A percentile compares a stretch with the other conserved stretches of the same genome.
Conservation (phyloP, 257 asterid genomes). For the Craterostigma plantagineum region DNA sequence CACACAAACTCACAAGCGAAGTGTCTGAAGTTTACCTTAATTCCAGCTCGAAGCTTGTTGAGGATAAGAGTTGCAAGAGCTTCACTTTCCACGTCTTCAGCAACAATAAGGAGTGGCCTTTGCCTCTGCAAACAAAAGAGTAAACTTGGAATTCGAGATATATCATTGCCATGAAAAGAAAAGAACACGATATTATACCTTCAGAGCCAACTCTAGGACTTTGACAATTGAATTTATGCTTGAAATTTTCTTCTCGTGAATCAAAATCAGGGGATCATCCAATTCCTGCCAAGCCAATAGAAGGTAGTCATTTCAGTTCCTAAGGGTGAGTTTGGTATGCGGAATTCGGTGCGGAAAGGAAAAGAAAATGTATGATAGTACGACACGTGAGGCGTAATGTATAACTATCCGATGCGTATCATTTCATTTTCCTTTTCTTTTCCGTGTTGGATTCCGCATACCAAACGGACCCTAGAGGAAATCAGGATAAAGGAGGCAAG, state of each 20-base stretch:
- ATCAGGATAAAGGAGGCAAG: no score
- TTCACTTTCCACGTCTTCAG: slow-evolving; percentile 93
- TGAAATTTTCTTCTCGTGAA: slow-evolving; percentile 82
- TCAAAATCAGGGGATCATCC: slow-evolving; percentile 77
- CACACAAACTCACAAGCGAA: no score
- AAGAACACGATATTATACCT: slow-evolving; percentile 19
- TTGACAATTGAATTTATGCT: slow-evolving; percentile 60
- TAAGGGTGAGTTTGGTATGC: no score
- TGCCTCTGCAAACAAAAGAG: slow-evolving; percentile 32
- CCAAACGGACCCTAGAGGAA: no score
- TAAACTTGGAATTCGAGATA: neutral
- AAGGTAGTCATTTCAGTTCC: neutral
- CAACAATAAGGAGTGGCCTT: slow-evolving; percentile 62
- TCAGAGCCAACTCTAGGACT: slow-evolving; percentile 71
- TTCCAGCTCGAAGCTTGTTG: slow-evolving; percentile 91
- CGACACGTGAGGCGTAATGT: no score
- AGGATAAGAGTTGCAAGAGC: slow-evolving; percentile 93
- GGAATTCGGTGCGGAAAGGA: no score
- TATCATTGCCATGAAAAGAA: neutral
- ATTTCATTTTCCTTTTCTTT: no score
- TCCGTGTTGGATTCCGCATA: no score
- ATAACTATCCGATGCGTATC: no score
- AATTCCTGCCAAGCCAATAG: slow-evolving; percentile 48
- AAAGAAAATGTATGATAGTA: no score
- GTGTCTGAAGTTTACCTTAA: slow-evolving; percentile 29